A percentile compares a stretch with the other conserved stretches of the same genome.
These are phyloP conservation scores for Podila epicladia DNA, from an alignment of 192 early-diverging fungal species.

Conservation along the genomic window DNA sequence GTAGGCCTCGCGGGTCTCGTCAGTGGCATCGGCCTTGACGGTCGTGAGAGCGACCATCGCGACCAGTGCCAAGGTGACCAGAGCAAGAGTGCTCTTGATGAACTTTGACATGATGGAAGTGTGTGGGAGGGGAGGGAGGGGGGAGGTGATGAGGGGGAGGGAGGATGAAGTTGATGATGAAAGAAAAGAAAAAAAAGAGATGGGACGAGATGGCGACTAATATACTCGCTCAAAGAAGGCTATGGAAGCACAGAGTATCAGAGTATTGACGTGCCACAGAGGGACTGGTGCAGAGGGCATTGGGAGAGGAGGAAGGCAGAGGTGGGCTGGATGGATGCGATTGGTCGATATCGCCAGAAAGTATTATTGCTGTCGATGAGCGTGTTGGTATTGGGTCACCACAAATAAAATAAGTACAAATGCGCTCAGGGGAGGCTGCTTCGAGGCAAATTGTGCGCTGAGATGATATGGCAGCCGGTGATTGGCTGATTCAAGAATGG, in stretches of 20 bases:
- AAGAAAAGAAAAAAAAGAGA: conserved; percentile 11
- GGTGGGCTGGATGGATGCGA: not conserved
- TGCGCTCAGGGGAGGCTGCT: too few relatives aligned
- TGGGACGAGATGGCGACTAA: conserved; percentile 4
- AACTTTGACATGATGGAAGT: conserved; percentile 48
- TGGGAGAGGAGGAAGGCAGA: not conserved
- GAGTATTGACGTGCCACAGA: not conserved
- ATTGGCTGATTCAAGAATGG: conserved; percentile 10
- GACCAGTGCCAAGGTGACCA: conserved; percentile 47
- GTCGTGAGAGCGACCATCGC: conserved; percentile 44
- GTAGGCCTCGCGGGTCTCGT: conserved; percentile 41
- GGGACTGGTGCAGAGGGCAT: not conserved
- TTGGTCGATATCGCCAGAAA: not conserved
- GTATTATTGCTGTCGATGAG: not conserved
- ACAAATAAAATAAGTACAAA: too few relatives aligned
- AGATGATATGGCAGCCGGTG: conserved; percentile 18
- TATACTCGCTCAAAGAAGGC: conserved; percentile 2
- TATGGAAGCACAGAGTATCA: conserved; percentile 3
- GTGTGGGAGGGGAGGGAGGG: not conserved
- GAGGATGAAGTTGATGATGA: conserved; percentile 18
- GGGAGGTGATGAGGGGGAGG: conserved; percentile 1
- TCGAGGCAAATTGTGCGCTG: not conserved
- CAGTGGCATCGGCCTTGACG: conserved; percentile 45
- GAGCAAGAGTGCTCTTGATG: conserved; percentile 48
- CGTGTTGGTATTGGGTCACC: too few relatives aligned